Evolutionary conservation across 2,329 filamentous ascomycete species (phyloP).

Genomic region (Clonostachys solani): DNA sequence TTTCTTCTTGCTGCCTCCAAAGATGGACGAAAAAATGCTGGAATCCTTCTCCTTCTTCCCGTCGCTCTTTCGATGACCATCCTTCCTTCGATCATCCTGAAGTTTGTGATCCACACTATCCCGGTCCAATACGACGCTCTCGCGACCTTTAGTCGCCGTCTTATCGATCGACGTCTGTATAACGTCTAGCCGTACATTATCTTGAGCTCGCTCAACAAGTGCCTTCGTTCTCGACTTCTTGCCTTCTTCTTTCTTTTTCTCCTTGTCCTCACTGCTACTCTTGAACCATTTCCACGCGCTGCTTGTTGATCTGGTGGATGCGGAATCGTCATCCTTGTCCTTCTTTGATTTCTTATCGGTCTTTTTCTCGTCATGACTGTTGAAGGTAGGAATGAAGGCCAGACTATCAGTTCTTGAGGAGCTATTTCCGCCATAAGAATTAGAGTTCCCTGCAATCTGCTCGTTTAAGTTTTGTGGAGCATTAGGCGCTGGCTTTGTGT

Average conservation of each 20-base stretch:
- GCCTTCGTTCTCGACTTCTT: constrained; percentile 65
- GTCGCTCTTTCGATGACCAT: constrained; percentile 69
- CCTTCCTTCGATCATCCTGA: constrained; percentile 79
- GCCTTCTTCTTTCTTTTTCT: constrained; percentile 53
- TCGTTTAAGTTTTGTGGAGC: constrained; percentile 15
- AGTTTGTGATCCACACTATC: constrained; percentile 68
- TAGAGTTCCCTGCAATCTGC: constrained; percentile 36
- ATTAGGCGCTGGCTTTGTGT: constrained; percentile 13
- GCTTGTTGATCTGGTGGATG: constrained; percentile 64
- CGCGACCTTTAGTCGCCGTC: constrained; percentile 59
- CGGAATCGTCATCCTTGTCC: constrained; percentile 58
- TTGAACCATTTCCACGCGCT: constrained; percentile 69
- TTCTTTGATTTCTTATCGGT: constrained; percentile 72
- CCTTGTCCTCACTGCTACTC: constrained; percentile 69
- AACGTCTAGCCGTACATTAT: constrained; percentile 80
- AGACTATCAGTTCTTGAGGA: constrained; percentile 69
- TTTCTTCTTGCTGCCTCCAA: constrained; percentile 87
- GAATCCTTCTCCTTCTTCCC: constrained; percentile 90
- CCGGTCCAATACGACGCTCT: constrained; percentile 80
- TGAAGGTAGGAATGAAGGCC: constrained; percentile 74
- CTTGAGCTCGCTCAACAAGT: constrained; percentile 57
- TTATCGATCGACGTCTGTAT: constrained; percentile 84
- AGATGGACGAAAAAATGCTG: constrained; percentile 90
- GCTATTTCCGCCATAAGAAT: constrained; percentile 65
- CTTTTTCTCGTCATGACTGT: constrained; percentile 62